Evolutionary conservation across 192 early-diverging fungal genomes (phyloP).

Genomic region (Piromyces sp.): DNA sequence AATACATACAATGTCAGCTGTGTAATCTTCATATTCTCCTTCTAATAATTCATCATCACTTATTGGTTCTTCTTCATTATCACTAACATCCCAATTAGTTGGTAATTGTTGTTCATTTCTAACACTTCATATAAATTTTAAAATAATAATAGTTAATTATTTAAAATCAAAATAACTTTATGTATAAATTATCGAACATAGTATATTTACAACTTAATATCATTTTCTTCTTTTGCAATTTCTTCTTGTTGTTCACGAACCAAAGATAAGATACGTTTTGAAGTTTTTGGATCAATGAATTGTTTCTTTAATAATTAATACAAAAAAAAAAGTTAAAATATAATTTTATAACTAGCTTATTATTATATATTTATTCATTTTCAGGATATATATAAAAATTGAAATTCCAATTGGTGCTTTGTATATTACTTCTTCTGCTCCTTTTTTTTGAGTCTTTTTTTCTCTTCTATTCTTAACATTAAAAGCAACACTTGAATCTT

Average conservation of each 20-base stretch:
- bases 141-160: too few relatives aligned
- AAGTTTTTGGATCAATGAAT: slow-evolving; percentile 77
- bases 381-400: too few relatives aligned
- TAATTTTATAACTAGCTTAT: too few relatives aligned
- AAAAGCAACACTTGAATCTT: slow-evolving; percentile 30
- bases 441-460: slow-evolving; percentile 34
- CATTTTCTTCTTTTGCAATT: slow-evolving; percentile 30
- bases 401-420: too few relatives aligned
- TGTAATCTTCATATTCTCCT: slow-evolving; percentile 47
- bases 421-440: slow-evolving; percentile 28
- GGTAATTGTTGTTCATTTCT: neutral
- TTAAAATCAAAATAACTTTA: too few relatives aligned
- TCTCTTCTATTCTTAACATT: slow-evolving; percentile 23
- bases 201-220: neutral
- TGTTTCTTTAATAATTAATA: slow-evolving; percentile 12
- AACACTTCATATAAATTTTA: neutral
- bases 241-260: slow-evolving; percentile 85
- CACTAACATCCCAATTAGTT: slow-evolving; percentile 29
- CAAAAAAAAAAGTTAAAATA: slow-evolving; percentile 5
- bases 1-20: slow-evolving; percentile 32
- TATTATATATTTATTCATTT: too few relatives aligned
- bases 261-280: slow-evolving; percentile 72
- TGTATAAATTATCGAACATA: neutral
- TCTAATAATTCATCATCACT: slow-evolving; percentile 32
- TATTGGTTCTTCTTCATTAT: slow-evolving; percentile 43